Conservation (phyloP, 495 filamentous ascomycete genomes). For the Cudoniella acicularis region DNA sequence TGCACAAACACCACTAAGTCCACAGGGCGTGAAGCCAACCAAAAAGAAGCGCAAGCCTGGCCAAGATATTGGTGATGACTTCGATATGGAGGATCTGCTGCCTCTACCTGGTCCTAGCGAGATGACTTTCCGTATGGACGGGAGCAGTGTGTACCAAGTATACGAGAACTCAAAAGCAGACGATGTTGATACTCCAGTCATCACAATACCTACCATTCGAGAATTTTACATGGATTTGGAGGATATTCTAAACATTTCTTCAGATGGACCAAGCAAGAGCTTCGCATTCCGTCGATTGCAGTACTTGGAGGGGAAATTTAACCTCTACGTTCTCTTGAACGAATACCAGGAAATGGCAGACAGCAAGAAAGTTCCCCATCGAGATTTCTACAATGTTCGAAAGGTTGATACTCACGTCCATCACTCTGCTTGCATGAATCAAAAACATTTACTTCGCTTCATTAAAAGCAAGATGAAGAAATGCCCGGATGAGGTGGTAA, state of each 20-base stretch:
- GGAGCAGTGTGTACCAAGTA: slow-evolving; percentile 85
- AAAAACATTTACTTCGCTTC: slow-evolving; percentile 95
- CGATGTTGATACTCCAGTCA: slow-evolving; percentile 60
- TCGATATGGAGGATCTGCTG: slow-evolving; percentile 70
- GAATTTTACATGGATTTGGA: slow-evolving; percentile 98
- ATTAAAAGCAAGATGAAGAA: slow-evolving; percentile 99
- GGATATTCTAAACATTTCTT: slow-evolving; percentile 74
- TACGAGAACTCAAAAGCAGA: slow-evolving; percentile 64
- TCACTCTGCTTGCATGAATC: slow-evolving; percentile 99
- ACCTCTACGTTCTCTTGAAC: slow-evolving; percentile 86
- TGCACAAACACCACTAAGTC: slow-evolving; percentile 19
- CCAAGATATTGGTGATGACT: slow-evolving; percentile 87
- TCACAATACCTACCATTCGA: slow-evolving; percentile 79
- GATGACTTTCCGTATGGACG: slow-evolving; percentile 73
- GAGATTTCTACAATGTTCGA: slow-evolving; percentile 98
- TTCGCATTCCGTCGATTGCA: slow-evolving; percentile 93
- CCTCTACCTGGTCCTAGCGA: slow-evolving; percentile 68
- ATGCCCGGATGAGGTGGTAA: slow-evolving; percentile 85
- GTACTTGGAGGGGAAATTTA: slow-evolving; percentile 94
- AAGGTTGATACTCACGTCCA: slow-evolving; percentile 99
- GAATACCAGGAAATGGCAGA: slow-evolving; percentile 98
- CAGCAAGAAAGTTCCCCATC: slow-evolving; percentile 93
- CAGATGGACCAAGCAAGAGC: slow-evolving; percentile 93
- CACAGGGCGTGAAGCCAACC: slow-evolving; percentile 27
- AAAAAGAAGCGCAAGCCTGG: slow-evolving; percentile 75